These are phyloP conservation scores for Diplotaxis tenuifolia DNA, from an alignment of 345 rosid species.

Conservation along the genomic window DNA sequence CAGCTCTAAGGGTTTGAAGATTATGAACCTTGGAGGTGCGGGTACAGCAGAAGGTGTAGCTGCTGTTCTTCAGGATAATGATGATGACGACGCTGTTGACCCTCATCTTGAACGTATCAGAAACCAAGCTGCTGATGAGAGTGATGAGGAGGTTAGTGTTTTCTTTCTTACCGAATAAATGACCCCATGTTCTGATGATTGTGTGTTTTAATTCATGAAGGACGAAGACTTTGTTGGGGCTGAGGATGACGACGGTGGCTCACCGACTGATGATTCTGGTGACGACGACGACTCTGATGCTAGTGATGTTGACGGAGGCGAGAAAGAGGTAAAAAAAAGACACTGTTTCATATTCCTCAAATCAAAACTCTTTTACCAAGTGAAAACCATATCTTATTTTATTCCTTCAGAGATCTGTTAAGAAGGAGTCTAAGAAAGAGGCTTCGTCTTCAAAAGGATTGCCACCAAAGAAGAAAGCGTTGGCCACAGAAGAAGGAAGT, in stretches of 20 bases:
- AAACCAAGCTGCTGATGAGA: conserved; percentile 88
- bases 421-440: conserved; percentile 68
- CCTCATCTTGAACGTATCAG: conserved; percentile 90
- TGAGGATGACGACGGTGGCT: conserved; percentile 80
- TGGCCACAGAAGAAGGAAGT: conserved; percentile 61
- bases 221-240: conserved; percentile 88
- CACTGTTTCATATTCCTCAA: conserved; percentile 8
- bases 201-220: conserved; percentile 41
- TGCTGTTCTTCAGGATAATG: conserved; percentile 56
- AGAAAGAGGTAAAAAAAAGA: conserved; percentile 67
- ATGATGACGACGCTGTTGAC: conserved; percentile 84
- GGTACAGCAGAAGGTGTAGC: conserved; percentile 63
- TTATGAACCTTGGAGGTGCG: conserved; percentile 82
- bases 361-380: neutral
- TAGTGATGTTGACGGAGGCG: conserved; percentile 65
- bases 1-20: conserved; percentile 86
- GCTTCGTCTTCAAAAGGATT: conserved; percentile 44
- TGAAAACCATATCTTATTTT: neutral
- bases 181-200: conserved; percentile 3
- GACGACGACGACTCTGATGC: conserved; percentile 60
- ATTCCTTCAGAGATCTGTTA: conserved; percentile 61
- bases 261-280: conserved; percentile 98
- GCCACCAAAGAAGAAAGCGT: conserved; percentile 62
- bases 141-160: conserved; percentile 79
- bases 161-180: neutral